Conservation (phyloP, 163 green algal species). For the Chloromonas sp. region DNA sequence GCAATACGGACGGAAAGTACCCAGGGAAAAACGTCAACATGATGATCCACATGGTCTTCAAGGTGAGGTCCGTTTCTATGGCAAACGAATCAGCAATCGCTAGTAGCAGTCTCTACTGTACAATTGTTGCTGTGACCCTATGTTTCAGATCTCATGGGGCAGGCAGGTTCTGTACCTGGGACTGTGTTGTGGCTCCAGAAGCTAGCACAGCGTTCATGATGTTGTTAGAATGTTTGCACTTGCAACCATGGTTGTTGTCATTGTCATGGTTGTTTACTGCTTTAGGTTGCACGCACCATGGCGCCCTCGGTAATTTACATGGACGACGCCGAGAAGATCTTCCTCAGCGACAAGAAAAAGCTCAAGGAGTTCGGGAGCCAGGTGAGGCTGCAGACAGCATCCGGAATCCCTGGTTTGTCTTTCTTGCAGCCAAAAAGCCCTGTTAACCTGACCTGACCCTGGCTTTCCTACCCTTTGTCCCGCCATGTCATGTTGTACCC, state of each 20-base stretch:
- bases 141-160: too few species aligned
- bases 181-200: too few species aligned
- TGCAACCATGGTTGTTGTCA: too few species aligned
- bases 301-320: constrained; percentile 78
- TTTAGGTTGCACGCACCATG: constrained; percentile 63
- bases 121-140: too few species aligned
- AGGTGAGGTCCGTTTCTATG: constrained; percentile 13
- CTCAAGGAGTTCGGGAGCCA: constrained; percentile 61
- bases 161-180: too few species aligned
- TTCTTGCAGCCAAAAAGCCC: too few species aligned
- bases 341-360: constrained; percentile 83
- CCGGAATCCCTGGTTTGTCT: too few species aligned
- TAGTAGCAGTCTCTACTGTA: too few species aligned
- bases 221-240: too few species aligned
- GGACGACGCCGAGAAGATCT: constrained; percentile 86
- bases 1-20: constrained; percentile 78
- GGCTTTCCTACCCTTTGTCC: not conserved
- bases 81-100: too few species aligned
- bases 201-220: too few species aligned
- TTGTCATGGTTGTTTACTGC: too few species aligned
- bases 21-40: constrained; percentile 73
- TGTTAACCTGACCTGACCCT: not conserved
- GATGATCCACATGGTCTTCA: constrained; percentile 83
- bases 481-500: not conserved
- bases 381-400: constrained; percentile 15